phyloP scores from a whole-genome alignment of 352 stramenopile genomes.

The Phytophthora sojae region DNA sequence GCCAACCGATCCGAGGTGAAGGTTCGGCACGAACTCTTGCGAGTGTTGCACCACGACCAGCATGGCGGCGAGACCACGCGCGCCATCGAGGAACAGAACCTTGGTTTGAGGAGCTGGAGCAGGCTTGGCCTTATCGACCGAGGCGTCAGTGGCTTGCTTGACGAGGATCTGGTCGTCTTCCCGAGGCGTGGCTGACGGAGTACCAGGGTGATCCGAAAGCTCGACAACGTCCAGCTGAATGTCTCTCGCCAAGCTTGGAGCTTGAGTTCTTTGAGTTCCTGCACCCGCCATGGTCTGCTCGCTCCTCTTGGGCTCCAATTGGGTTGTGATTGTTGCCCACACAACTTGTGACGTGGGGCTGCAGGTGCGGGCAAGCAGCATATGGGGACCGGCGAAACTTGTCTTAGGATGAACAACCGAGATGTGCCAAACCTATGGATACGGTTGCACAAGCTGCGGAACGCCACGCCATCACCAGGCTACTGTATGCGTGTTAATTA shows the following conservation, averaged over 20 bases:
- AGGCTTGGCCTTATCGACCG: not conserved
- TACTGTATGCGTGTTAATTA: too few relatives aligned
- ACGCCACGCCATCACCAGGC: not conserved
- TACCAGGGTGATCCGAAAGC: constrained; percentile 9
- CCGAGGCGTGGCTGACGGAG: not conserved
- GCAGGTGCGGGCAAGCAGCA: not conserved
- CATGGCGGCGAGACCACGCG: constrained; percentile 28
- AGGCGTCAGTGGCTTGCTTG: constrained; percentile 4
- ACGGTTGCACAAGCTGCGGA: not conserved
- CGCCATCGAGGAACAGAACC: constrained; percentile 28
- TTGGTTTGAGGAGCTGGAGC: constrained; percentile 14
- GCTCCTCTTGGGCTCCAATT: constrained; percentile 9
- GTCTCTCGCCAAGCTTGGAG: not conserved
- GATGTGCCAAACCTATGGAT: constrained; percentile 3
- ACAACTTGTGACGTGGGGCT: not conserved
- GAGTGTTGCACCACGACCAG: constrained; percentile 34
- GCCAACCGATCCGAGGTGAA: constrained; percentile 25
- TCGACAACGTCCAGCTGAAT: constrained; percentile 5
- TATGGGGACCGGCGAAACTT: constrained; percentile 1
- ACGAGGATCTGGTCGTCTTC: constrained; percentile 16
- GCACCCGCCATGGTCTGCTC: not conserved
- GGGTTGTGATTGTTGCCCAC: not conserved
- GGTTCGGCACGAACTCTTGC: constrained; percentile 18
- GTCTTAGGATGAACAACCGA: not conserved
- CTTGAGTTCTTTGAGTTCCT: not conserved